A percentile compares a stretch with the other conserved stretches of the same genome.
phyloP scores from a whole-genome alignment of 257 asterid genomes.

The Nicotiana paniculata region DNA sequence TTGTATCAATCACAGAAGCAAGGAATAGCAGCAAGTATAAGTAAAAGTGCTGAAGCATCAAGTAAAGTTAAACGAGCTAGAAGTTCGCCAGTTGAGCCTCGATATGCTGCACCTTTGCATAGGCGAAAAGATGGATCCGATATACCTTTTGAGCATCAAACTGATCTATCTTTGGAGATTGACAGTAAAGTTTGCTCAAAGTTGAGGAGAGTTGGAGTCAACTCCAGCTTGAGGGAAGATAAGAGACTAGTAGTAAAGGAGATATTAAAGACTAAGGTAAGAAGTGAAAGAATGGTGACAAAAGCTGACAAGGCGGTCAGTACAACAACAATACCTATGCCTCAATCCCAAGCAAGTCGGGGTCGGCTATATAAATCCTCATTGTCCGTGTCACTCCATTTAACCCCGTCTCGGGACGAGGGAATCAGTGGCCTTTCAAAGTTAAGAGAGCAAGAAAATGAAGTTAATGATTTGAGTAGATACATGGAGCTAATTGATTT shows the following conservation, averaged over 20 bases:
- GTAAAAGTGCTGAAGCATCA: constrained; percentile 5
- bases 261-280: constrained; percentile 9
- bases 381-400: background rate
- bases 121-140: constrained; percentile 16
- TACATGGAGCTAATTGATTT: constrained; percentile 42
- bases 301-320: background rate
- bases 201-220: constrained; percentile 10
- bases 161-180: background rate
- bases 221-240: constrained; percentile 11
- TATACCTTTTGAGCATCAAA: background rate
- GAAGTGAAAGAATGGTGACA: constrained; percentile 11
- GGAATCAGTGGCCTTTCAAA: background rate
- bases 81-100: constrained; percentile 8
- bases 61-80: constrained; percentile 8
- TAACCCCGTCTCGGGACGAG: background rate
- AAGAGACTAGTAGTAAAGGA: background rate
- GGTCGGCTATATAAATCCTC: background rate
- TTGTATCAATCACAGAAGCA: background rate
- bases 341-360: background rate
- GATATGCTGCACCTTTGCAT: constrained; percentile 9
- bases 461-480: constrained; percentile 33
- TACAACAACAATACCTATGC: background rate
- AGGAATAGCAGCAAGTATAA: background rate
- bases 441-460: constrained; percentile 9
- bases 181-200: constrained; percentile 13